Evolutionary conservation across 352 stramenopile species (phyloP).

Genomic region (Pythium rhizo-oryzae): DNA sequence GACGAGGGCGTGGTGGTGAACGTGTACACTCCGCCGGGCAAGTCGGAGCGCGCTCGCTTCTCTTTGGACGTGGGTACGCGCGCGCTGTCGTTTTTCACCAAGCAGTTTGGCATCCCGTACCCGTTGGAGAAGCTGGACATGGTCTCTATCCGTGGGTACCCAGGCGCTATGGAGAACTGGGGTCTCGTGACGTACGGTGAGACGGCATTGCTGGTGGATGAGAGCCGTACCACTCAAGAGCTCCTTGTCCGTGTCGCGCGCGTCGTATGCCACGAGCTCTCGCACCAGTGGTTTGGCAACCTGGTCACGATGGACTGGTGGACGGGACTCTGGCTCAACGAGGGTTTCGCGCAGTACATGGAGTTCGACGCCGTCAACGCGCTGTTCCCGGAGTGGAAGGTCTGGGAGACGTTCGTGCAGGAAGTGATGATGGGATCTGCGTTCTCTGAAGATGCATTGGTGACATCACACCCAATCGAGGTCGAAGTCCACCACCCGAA

Average conservation of each 20-base stretch:
- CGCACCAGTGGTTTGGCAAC: constrained; percentile 98
- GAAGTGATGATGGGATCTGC: constrained; percentile 70
- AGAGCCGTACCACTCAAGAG: constrained; percentile 57
- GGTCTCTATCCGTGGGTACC: constrained; percentile 95
- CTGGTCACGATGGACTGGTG: constrained; percentile 99
- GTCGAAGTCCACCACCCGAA: constrained; percentile 92
- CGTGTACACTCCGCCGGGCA: constrained; percentile 94
- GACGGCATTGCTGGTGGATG: constrained; percentile 87
- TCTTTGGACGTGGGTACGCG: constrained; percentile 77
- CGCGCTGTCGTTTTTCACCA: constrained; percentile 72
- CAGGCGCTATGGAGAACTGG: constrained; percentile 96
- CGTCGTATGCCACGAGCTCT: constrained; percentile 98
- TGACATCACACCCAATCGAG: constrained; percentile 94
- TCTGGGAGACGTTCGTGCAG: constrained; percentile 96
- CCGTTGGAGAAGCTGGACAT: constrained; percentile 99
- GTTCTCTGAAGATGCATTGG: constrained; percentile 91
- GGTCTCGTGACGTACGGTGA: constrained; percentile 97
- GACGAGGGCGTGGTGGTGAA: constrained; percentile 92
- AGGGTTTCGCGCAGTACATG: constrained; percentile 97
- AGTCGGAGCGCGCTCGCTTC: constrained; percentile 90
- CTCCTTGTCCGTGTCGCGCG: constrained; percentile 82
- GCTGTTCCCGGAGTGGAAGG: constrained; percentile 94
- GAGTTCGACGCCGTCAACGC: constrained; percentile 94
- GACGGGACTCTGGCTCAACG: constrained; percentile 97
- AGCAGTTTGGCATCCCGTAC: constrained; percentile 87